Evolutionary conservation across 352 stramenopile species (phyloP).

Genomic region (Phytophthora melonis): DNA sequence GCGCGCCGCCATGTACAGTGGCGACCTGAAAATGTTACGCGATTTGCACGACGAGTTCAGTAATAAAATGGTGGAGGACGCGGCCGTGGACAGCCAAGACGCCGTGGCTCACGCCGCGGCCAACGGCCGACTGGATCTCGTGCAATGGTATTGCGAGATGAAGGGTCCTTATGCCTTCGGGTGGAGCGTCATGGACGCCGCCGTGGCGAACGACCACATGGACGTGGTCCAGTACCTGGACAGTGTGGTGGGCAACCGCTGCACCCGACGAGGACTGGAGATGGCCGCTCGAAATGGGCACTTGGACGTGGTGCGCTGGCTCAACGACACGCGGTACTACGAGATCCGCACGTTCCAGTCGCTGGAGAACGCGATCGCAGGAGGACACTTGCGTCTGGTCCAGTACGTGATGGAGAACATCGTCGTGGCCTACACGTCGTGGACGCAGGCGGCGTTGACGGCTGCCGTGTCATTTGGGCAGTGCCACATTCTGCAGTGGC

Average conservation of each 20-base stretch:
- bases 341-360: conserved; percentile 47
- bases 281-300: conserved; percentile 43
- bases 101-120: conserved; percentile 46
- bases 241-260: conserved; percentile 47
- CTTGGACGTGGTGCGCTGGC: conserved; percentile 47
- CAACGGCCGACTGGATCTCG: conserved; percentile 42
- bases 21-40: conserved; percentile 42
- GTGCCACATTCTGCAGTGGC: conserved; percentile 43
- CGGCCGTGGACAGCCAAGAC: conserved; percentile 43
- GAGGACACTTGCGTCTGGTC: conserved; percentile 48
- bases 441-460: conserved; percentile 44
- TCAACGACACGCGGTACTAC: conserved; percentile 48
- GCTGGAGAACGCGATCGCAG: conserved; percentile 53
- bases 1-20: conserved; percentile 46
- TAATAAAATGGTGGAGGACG: conserved; percentile 50
- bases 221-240: conserved; percentile 48
- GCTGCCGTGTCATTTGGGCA: conserved; percentile 38
- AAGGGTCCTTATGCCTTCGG: conserved; percentile 52
- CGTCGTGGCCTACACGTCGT: conserved; percentile 44
- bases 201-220: conserved; percentile 53
- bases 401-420: conserved; percentile 52
- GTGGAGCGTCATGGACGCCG: conserved; percentile 56
- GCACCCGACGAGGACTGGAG: conserved; percentile 49
- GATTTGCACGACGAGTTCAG: conserved; percentile 47
- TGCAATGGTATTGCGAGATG: conserved; percentile 52